These are phyloP conservation scores for Talaromyces amestolkiae DNA, from an alignment of 2,329 filamentous ascomycete species.

Conservation along the genomic window DNA sequence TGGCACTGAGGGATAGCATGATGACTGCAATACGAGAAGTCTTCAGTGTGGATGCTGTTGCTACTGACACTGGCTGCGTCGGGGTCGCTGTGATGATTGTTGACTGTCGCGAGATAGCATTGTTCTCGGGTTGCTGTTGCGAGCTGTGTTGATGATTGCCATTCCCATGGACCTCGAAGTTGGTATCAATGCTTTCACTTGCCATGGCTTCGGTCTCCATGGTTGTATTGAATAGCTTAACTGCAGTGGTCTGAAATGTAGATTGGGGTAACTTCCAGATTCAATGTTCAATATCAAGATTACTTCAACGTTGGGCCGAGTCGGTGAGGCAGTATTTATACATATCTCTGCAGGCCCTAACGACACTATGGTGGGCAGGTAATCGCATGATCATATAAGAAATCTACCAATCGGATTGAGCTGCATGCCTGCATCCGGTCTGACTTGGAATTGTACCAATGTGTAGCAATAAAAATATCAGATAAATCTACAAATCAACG, in stretches of 20 bases:
- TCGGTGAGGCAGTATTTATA: not conserved
- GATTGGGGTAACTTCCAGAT: not conserved
- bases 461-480: not conserved
- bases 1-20: constrained; percentile 23
- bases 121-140: not conserved
- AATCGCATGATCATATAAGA: not conserved
- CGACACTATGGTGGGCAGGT: not conserved
- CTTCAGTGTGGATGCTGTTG: not conserved
- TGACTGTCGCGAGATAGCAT: not conserved
- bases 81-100: not conserved
- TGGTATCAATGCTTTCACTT: not conserved
- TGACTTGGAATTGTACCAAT: not conserved
- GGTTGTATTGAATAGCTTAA: not conserved
- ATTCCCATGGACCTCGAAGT: not conserved
- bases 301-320: not conserved
- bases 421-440: not conserved
- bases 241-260: not conserved
- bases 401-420: not conserved
- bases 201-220: not conserved
- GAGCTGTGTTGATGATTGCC: not conserved
- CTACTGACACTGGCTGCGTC: not conserved
- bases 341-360: not conserved
- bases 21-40: constrained; percentile 15
- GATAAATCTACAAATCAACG: not conserved
- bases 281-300: not conserved